Conservation (phyloP, 768 basidiomycete genomes). For the Boletus sensibilis region DNA sequence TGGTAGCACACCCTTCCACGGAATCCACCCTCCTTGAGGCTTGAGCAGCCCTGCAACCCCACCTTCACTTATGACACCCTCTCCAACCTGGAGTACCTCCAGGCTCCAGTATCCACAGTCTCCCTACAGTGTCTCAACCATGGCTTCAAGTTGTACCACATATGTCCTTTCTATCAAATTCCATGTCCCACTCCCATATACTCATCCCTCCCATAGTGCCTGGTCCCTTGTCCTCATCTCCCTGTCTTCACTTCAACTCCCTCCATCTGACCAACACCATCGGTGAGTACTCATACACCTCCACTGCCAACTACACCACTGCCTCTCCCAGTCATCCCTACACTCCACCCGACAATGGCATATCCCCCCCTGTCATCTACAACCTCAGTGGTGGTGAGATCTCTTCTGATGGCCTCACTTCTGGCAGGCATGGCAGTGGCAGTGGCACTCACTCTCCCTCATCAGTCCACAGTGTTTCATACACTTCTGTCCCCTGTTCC, state of each 20-base stretch:
- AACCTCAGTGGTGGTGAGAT: constrained; percentile 67
- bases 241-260: constrained; percentile 62
- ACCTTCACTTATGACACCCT: no score
- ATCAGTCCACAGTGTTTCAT: constrained; percentile 47
- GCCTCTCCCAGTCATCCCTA: constrained; percentile 57
- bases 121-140: no score
- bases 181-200: no score
- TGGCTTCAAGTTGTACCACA: no score
- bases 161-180: no score
- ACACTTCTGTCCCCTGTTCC: constrained; percentile 67
- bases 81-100: no score
- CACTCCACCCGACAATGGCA: constrained; percentile 63
- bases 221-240: constrained; percentile 48
- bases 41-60: no score
- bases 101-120: no score
- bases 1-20: no score
- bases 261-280: constrained; percentile 56
- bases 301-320: constrained; percentile 53
- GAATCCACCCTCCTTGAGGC: no score
- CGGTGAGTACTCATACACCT: constrained; percentile 58
- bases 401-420: constrained; percentile 66
- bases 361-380: constrained; percentile 75
- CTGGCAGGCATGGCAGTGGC: constrained; percentile 67
- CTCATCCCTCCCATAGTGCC: constrained; percentile 43
- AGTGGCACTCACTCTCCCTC: constrained; percentile 58